A percentile compares a stretch with the other conserved stretches of the same genome.
Evolutionary conservation across 345 rosid species (phyloP).

Genomic region (Stellera chamaejasme): DNA sequence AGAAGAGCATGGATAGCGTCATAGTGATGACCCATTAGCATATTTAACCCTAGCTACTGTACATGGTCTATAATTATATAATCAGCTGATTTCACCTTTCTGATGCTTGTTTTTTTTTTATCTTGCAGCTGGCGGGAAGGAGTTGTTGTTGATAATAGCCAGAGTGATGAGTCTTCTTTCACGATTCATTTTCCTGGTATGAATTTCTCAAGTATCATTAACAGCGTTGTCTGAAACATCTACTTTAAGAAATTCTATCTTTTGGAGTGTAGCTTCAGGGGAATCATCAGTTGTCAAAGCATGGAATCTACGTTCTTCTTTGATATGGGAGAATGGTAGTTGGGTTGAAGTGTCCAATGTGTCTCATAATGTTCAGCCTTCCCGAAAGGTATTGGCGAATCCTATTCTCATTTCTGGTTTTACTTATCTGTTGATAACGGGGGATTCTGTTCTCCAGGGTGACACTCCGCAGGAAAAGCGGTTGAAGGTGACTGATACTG

Average conservation of each 20-base stretch:
- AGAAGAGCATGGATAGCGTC: neutral
- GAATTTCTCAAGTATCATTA: neutral
- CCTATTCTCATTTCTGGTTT: constrained; percentile 9
- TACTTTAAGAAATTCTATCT: constrained; percentile 7
- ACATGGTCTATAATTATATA: neutral
- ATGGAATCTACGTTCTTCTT: constrained; percentile 87
- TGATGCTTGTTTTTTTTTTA: constrained; percentile 6
- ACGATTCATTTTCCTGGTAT: constrained; percentile 80
- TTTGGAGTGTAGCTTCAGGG: constrained; percentile 51
- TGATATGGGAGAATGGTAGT: constrained; percentile 73
- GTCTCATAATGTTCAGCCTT: constrained; percentile 23
- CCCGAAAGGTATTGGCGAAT: constrained; percentile 41
- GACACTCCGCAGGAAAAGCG: constrained; percentile 85
- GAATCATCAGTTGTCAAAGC: constrained; percentile 50
- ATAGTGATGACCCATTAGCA: neutral
- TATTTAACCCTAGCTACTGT: constrained; percentile 3
- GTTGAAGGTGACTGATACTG: constrained; percentile 37
- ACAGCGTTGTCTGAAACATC: constrained; percentile 2
- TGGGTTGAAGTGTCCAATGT: constrained; percentile 80
- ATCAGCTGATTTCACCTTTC: neutral
- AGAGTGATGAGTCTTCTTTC: constrained; percentile 60
- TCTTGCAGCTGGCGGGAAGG: constrained; percentile 94
- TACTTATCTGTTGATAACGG: constrained; percentile 7
- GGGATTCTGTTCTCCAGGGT: constrained; percentile 46
- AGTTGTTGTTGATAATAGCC: constrained; percentile 67